Evolutionary conservation across 495 filamentous ascomycete species (phyloP), one percentile per base, ranked within the genome.

Genomic region (Hypomontagnella submonticulosa): DNA sequence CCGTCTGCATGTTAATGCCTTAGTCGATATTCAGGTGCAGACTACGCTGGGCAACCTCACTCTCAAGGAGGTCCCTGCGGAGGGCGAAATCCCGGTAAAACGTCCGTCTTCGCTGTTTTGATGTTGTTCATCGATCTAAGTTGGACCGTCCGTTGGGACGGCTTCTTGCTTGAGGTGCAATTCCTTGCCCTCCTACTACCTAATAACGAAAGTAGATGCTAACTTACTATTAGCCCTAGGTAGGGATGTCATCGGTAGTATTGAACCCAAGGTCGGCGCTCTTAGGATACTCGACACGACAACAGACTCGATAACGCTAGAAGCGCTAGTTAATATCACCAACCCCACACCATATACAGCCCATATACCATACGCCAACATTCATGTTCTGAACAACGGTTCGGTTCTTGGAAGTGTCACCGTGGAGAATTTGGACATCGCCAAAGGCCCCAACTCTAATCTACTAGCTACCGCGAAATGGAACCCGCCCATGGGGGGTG

Each of bases 261-360:
- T 92, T 18, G 77, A 79, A 36, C 90, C 90, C 10, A 80, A 85
- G 50, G 74, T 96, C 44, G 84, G 85, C 11, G 76, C 75, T 40
- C 73, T 99, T 15, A 77, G 83, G 52, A 83, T 99, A 56, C 69
- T 86, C 30, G 80, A 88, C 37, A 96, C 92, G 0, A 87, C 87
- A 3, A 76, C 82, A 38, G 83, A 87, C 12, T 90, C 88, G 4
- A 74, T 97, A 16, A 85, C 83, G 11, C 73, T 97, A 8, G 79
- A 84, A 59, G 88, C 91, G 8, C 77, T 71, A 16, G 77, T 96
- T 57, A 95, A 93, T 71, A 79, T 97, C 60, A 94, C 90, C 1
- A 99, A 99, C 70, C 95, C 95, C 3, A 96, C 92, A 1, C 79
- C 87, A 0, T 97, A 97, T 74, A 87, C 90, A 19, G 92, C 90